These are phyloP conservation scores for Heliosperma pusillum DNA, from an alignment of 148 eudicot genomes.

Conservation along the genomic window DNA sequence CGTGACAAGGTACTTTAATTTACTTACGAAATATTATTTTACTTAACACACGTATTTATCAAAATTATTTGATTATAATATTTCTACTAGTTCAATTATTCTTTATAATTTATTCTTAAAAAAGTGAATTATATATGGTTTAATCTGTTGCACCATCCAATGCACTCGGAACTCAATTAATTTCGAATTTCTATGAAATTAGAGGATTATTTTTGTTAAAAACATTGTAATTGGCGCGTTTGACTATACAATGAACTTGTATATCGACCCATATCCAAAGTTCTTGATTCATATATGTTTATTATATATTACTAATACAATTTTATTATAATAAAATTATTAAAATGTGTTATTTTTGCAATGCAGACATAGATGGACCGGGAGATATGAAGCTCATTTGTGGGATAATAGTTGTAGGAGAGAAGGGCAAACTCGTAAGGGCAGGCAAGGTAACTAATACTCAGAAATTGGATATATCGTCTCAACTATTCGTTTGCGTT, in stretches of 20 bases:
- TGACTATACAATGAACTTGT: neutral
- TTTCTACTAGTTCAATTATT: no score
- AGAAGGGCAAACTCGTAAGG: conserved; percentile 96
- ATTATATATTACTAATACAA: neutral
- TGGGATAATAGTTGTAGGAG: conserved; percentile 98
- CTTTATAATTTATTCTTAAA: no score
- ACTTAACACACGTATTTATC: no score
- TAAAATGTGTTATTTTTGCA: neutral
- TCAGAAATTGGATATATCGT: no score
- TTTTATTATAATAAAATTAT: no score
- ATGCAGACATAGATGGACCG: conserved; percentile 94
- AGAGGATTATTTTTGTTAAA: neutral
- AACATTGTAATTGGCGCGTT: neutral
- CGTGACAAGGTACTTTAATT: conserved; percentile 64
- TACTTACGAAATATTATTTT: no score
- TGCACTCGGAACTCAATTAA: conserved; percentile 17
- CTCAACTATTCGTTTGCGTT: no score
- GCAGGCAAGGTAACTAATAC: conserved; percentile 68
- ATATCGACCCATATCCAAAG: neutral
- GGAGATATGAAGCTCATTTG: conserved; percentile 95
- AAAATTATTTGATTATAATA: no score
- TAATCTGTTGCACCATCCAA: conserved; percentile 19
- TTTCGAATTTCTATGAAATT: conserved; percentile 2
- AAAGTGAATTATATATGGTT: neutral
- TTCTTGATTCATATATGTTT: conserved; percentile 1